Evolutionary conservation across 768 basidiomycete species (phyloP).

Genomic region (Rhizopogon vesiculosus): DNA sequence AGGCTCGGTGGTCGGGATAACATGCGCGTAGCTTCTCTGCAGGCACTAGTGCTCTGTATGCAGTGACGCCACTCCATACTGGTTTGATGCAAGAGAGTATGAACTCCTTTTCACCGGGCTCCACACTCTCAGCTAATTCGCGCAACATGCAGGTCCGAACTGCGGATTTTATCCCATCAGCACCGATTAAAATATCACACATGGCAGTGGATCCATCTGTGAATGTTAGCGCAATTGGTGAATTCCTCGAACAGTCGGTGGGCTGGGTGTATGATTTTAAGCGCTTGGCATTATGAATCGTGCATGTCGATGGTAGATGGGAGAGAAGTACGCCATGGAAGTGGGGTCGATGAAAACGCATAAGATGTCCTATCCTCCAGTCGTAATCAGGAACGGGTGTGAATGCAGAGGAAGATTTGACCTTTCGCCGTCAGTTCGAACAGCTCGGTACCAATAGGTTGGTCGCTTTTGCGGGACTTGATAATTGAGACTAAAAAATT

Average conservation of each 20-base stretch:
- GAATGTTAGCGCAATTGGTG: constrained; percentile 45
- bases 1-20: constrained; percentile 43
- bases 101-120: constrained; percentile 35
- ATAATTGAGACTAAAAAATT: constrained; percentile 42
- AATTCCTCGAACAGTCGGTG: constrained; percentile 7
- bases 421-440: constrained; percentile 55
- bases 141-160: constrained; percentile 34
- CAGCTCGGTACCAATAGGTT: constrained; percentile 46
- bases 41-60: constrained; percentile 58
- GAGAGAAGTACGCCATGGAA: constrained; percentile 57
- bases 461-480: constrained; percentile 58
- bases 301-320: constrained; percentile 41
- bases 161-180: constrained; percentile 60
- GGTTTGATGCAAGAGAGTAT: constrained; percentile 44
- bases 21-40: constrained; percentile 39
- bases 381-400: neutral
- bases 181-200: constrained; percentile 66
- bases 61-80: constrained; percentile 53
- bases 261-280: constrained; percentile 51
- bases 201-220: constrained; percentile 54
- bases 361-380: constrained; percentile 36
- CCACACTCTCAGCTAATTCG: constrained; percentile 26
- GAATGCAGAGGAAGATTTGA: constrained; percentile 16
- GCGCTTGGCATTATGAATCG: constrained; percentile 51
- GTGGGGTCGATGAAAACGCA: constrained; percentile 60